Evolutionary conservation across 2,329 filamentous ascomycete species (phyloP).

Genomic region (Fusarium brevicatenulatum): DNA sequence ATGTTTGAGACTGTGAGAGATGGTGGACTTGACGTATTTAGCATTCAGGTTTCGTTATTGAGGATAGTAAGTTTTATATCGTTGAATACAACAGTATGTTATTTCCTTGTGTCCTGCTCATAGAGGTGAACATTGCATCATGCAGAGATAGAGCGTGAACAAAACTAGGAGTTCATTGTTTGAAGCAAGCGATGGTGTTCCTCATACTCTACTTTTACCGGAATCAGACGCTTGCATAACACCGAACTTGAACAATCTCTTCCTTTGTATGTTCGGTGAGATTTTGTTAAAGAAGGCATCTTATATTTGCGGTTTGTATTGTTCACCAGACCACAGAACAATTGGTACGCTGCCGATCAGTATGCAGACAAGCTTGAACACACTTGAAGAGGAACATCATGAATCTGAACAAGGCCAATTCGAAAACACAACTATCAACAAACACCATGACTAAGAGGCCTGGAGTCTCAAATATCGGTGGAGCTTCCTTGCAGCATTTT

Average conservation of each 20-base stretch:
- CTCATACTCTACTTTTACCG: accelerated
- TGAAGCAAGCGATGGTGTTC: neutral
- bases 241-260: neutral
- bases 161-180: neutral
- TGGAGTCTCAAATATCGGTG: accelerated
- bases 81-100: neutral
- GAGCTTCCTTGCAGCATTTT: neutral
- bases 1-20: too few relatives aligned
- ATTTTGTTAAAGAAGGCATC: too few relatives aligned
- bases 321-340: neutral
- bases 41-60: accelerated
- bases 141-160: neutral
- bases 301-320: neutral
- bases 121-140: neutral
- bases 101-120: neutral
- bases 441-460: neutral
- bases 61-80: neutral
- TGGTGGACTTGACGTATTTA: too few relatives aligned
- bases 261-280: neutral
- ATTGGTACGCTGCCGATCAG: neutral
- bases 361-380: neutral
- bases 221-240: accelerated
- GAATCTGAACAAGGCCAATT: too few relatives aligned
- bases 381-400: too few relatives aligned
- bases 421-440: neutral